phyloP scores from a whole-genome alignment of 2,329 filamentous ascomycete species.

The Colletotrichum incanum region DNA sequence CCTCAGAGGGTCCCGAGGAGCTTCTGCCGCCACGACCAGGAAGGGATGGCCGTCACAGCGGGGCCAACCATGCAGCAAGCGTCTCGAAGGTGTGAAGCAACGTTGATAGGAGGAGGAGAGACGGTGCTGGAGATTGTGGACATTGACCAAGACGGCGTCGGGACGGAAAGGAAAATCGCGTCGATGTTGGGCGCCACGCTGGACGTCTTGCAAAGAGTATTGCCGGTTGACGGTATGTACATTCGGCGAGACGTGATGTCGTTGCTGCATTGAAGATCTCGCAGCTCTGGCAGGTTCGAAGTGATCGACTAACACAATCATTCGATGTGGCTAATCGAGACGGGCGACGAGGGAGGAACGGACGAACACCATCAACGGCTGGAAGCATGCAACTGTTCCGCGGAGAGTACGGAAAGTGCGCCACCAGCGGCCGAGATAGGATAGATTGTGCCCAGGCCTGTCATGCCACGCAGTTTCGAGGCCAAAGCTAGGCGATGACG shows the following conservation, averaged over 20 bases:
- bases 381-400: conserved; percentile 27
- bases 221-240: background rate
- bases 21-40: conserved; percentile 10
- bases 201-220: background rate
- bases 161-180: background rate
- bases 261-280: conserved; percentile 24
- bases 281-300: conserved; percentile 12
- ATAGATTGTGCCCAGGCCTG: conserved; percentile 5
- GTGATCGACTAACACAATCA: conserved; percentile 25
- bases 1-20: conserved; percentile 13
- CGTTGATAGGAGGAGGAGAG: background rate
- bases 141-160: background rate
- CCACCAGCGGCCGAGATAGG: conserved; percentile 20
- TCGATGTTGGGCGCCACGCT: background rate
- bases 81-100: background rate
- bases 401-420: conserved; percentile 27
- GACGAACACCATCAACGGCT: conserved; percentile 2
- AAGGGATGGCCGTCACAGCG: conserved; percentile 8
- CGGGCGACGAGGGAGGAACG: conserved; percentile 6
- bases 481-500: conserved; percentile 17
- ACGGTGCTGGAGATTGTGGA: background rate
- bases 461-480: conserved; percentile 10
- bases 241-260: background rate
- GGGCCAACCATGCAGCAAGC: conserved; percentile 7
- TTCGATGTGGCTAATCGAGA: conserved; percentile 25